These are phyloP conservation scores for Mortierella sp. DNA, from an alignment of 371 early-diverging fungal species.

Conservation along the genomic window DNA sequence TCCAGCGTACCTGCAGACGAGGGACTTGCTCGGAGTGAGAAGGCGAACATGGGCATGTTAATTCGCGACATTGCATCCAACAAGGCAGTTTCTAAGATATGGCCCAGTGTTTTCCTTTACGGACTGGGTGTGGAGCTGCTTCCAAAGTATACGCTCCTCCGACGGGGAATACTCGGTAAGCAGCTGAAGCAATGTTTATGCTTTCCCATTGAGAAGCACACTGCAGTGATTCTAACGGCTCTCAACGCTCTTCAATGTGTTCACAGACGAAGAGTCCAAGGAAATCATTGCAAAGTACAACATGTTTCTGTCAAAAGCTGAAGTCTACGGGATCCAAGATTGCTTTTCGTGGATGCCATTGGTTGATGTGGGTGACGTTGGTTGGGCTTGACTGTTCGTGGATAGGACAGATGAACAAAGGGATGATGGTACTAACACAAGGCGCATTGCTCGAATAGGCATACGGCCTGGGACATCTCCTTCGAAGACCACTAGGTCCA, in stretches of 20 bases:
- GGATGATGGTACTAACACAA: background rate
- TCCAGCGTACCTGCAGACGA: background rate
- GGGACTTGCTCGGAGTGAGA: conserved; percentile 7
- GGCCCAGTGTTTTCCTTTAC: conserved; percentile 70
- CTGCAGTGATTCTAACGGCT: background rate
- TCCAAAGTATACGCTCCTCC: conserved; percentile 22
- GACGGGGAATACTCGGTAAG: conserved; percentile 25
- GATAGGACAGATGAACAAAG: too few species aligned
- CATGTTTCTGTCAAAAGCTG: conserved; percentile 21
- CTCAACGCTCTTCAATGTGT: background rate
- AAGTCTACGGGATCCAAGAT: conserved; percentile 20
- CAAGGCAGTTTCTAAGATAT: conserved; percentile 34
- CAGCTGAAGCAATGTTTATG: background rate
- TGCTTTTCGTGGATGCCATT: conserved; percentile 31
- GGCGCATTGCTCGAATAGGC: background rate
- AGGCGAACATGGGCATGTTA: conserved; percentile 54
- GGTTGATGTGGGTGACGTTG: conserved; percentile 16
- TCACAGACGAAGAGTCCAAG: conserved; percentile 26
- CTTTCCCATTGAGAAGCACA: background rate
- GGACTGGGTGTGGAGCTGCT: conserved; percentile 65
- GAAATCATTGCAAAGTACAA: conserved; percentile 32
- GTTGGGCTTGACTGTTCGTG: too few species aligned
- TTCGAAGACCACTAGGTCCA: conserved; percentile 12
- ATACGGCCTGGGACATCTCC: background rate
- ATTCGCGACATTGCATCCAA: conserved; percentile 60